These are phyloP conservation scores for Stereum hirsutum DNA, from an alignment of 1,284 basidiomycete genomes.

Conservation along the genomic window DNA sequence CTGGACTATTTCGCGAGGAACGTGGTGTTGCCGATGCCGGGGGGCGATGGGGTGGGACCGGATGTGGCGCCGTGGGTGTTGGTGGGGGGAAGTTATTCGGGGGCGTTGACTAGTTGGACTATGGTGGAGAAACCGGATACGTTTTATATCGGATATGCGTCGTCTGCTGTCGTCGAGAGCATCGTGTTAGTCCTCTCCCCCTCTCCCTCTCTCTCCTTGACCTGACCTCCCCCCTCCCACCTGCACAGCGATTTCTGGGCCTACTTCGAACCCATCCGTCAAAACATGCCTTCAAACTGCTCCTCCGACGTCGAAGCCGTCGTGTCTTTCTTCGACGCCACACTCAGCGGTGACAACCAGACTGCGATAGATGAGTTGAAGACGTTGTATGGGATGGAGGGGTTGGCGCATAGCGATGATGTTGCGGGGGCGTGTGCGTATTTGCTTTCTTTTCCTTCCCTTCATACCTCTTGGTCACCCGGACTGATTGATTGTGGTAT, in stretches of 20 bases:
- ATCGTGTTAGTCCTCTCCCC: constrained; percentile 34
- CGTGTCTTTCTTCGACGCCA: constrained; percentile 49
- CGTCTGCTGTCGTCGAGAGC: constrained; percentile 64
- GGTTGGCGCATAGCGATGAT: constrained; percentile 54
- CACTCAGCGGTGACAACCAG: constrained; percentile 34
- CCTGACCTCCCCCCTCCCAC: background rate
- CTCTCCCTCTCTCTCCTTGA: background rate
- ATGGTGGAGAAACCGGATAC: constrained; percentile 47
- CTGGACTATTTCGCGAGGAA: constrained; percentile 62
- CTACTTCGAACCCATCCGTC: constrained; percentile 63
- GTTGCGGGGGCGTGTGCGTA: constrained; percentile 47
- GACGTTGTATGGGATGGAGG: constrained; percentile 46
- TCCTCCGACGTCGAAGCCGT: constrained; percentile 63
- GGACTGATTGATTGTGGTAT: background rate
- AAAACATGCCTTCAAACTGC: constrained; percentile 66
- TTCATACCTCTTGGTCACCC: no score
- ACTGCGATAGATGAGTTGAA: constrained; percentile 43
- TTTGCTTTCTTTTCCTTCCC: background rate
- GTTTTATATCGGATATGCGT: constrained; percentile 62
- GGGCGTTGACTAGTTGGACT: constrained; percentile 17
- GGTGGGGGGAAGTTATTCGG: constrained; percentile 64
- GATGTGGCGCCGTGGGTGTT: constrained; percentile 58
- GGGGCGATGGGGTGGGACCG: constrained; percentile 47
- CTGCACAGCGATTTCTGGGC: constrained; percentile 45
- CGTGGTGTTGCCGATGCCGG: constrained; percentile 56